These are phyloP conservation scores for Kwoniella mangroviensis DNA, from an alignment of 768 basidiomycete species.

Conservation along the genomic window DNA sequence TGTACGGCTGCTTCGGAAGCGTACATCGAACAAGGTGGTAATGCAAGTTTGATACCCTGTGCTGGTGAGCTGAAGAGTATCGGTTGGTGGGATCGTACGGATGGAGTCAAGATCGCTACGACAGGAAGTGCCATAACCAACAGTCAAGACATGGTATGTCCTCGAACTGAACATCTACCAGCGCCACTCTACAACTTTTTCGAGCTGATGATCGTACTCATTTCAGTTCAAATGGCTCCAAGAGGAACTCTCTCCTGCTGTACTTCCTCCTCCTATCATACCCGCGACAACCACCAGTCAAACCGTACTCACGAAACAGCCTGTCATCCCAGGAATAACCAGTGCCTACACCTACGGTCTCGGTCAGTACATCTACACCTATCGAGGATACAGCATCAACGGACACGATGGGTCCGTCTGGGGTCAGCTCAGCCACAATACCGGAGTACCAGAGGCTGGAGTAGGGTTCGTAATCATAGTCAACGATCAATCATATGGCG, in stretches of 20 bases:
- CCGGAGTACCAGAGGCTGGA: constrained; percentile 33
- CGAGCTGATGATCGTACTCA: too few relatives aligned
- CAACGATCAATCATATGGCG: constrained; percentile 36
- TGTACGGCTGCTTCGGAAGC: constrained; percentile 17
- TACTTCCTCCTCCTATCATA: constrained; percentile 32
- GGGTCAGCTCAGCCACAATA: constrained; percentile 36
- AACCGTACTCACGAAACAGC: not conserved
- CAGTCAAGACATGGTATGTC: constrained; percentile 42
- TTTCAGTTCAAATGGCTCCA: constrained; percentile 42
- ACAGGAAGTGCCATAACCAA: constrained; percentile 41
- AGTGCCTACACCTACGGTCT: constrained; percentile 38
- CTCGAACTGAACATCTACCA: not conserved
- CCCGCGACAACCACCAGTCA: constrained; percentile 1
- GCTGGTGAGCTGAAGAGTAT: constrained; percentile 20
- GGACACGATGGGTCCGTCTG: constrained; percentile 42
- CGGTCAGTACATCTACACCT: constrained; percentile 36
- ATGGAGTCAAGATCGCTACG: constrained; percentile 30
- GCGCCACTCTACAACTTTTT: too few relatives aligned
- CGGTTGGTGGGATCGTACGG: constrained; percentile 25
- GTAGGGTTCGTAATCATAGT: constrained; percentile 37
- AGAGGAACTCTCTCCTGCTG: constrained; percentile 32
- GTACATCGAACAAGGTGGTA: not conserved
- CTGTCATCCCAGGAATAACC: constrained; percentile 1
- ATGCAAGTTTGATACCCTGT: constrained; percentile 4
- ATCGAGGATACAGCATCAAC: constrained; percentile 37